Evolutionary conservation across 192 early-diverging fungal genomes (phyloP).

Genomic region (Gryganskiella cystojenkinii): DNA sequence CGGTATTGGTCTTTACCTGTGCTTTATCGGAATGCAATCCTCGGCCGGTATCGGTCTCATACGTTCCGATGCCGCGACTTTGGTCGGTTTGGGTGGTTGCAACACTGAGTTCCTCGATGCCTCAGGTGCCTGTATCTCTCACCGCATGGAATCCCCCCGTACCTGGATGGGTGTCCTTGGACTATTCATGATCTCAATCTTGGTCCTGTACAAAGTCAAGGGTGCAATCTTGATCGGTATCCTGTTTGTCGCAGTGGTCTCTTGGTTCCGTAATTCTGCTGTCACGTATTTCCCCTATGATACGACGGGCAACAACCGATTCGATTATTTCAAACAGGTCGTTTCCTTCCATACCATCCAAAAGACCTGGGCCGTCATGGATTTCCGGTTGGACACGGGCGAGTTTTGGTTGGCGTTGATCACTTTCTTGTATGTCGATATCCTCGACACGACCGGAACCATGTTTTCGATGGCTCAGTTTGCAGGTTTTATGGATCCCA

Average conservation of each 20-base stretch:
- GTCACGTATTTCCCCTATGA: constrained; percentile 84
- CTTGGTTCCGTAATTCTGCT: constrained; percentile 73
- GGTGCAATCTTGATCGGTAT: constrained; percentile 81
- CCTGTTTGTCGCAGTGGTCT: constrained; percentile 73
- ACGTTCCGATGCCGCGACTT: constrained; percentile 65
- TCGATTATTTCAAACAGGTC: constrained; percentile 77
- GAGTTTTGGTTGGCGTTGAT: constrained; percentile 83
- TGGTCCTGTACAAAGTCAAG: constrained; percentile 72
- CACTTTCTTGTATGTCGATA: constrained; percentile 88
- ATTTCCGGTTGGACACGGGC: constrained; percentile 69
- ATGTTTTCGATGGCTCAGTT: constrained; percentile 88
- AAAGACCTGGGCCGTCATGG: constrained; percentile 64
- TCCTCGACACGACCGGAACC: constrained; percentile 86
- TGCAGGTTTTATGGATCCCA: constrained; percentile 77
- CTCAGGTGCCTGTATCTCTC: constrained; percentile 65
- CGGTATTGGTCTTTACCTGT: constrained; percentile 83
- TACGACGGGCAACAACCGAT: constrained; percentile 65
- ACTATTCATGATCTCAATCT: constrained; percentile 73
- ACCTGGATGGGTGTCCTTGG: constrained; percentile 81
- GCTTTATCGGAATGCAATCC: constrained; percentile 82
- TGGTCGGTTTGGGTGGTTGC: constrained; percentile 81
- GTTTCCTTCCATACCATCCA: constrained; percentile 74
- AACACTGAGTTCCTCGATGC: constrained; percentile 63
- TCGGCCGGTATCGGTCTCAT: constrained; percentile 87
- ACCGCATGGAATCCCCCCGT: constrained; percentile 71